These are phyloP conservation scores for Zizania palustris DNA, from an alignment of 202 grass and related monocot genomes.

Conservation along the genomic window DNA sequence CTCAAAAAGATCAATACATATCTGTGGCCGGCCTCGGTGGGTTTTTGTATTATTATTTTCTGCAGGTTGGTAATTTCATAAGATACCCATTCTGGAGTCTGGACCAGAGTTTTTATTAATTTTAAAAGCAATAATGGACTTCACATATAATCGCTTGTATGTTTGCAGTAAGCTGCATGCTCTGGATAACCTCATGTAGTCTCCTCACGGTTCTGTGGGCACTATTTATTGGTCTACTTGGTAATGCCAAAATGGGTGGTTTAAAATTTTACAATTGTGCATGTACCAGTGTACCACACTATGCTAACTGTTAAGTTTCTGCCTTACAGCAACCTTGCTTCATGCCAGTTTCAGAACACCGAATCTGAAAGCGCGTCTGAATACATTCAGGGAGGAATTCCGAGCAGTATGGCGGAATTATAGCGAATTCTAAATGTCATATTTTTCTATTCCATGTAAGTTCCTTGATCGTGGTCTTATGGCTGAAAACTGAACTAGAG, in stretches of 20 bases:
- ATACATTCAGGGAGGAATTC: constrained; percentile 98
- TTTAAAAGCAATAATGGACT: not conserved
- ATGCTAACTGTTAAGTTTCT: constrained; percentile 37
- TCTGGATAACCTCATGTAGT: constrained; percentile 93
- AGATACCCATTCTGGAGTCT: constrained; percentile 6
- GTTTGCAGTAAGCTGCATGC: constrained; percentile 82
- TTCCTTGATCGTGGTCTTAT: not conserved
- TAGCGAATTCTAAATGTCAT: constrained; percentile 59
- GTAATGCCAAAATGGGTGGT: constrained; percentile 49
- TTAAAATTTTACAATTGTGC: not conserved
- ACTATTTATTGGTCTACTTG: constrained; percentile 72
- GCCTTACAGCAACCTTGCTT: constrained; percentile 63
- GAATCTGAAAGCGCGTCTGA: constrained; percentile 93
- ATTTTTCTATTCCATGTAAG: constrained; percentile 35
- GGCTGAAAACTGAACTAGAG: not conserved
- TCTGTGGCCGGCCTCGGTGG: constrained; percentile 86
- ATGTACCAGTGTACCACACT: not conserved
- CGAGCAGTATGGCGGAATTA: constrained; percentile 92
- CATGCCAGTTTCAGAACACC: constrained; percentile 97
- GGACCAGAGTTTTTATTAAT: not conserved
- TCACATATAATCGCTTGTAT: constrained; percentile 5
- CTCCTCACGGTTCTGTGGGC: constrained; percentile 85
- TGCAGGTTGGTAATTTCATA: constrained; percentile 47
- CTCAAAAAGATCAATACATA: constrained; percentile 87
- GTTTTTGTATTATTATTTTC: constrained; percentile 81